Percentiles rank a stretch among this genome's conserved stretches.
phyloP scores from a whole-genome alignment of 1,139 yeast genomes.

The Magnusiomyces magnusii region DNA sequence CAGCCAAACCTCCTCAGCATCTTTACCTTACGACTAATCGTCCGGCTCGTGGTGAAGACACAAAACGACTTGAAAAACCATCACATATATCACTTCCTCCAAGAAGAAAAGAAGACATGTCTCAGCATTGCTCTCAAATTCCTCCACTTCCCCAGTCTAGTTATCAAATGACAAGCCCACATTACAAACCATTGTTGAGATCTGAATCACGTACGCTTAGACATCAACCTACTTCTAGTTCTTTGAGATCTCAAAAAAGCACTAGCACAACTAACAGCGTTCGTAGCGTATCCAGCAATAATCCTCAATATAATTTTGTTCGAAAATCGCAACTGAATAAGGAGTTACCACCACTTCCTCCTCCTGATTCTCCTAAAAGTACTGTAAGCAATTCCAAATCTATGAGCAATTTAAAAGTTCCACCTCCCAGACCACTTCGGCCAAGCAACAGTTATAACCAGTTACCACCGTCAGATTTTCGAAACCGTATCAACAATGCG shows the following conservation, averaged over 20 bases:
- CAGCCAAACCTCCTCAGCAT: not conserved
- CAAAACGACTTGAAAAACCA: not conserved
- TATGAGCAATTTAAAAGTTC: not conserved
- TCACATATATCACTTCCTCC: not conserved
- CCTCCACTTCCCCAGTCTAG: not conserved
- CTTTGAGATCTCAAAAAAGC: not conserved
- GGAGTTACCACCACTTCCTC: not conserved
- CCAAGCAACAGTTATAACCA: not conserved
- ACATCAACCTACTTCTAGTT: not conserved
- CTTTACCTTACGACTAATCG: not conserved
- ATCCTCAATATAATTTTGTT: not conserved
- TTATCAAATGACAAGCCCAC: not conserved
- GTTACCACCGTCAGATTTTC: not conserved
- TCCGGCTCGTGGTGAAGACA: not conserved
- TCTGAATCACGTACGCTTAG: not conserved
- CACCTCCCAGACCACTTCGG: not conserved
- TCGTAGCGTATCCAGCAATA: not conserved
- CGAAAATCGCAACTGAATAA: not conserved
- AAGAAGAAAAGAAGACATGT: not conserved
- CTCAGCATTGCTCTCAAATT: not conserved
- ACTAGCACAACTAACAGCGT: not conserved
- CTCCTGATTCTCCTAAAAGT: not conserved
- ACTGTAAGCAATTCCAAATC: not conserved
- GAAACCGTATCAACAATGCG: not conserved
- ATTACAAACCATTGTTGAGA: not conserved